These are phyloP conservation scores for Daldinia eschscholtzii DNA, from an alignment of 2,329 filamentous ascomycete species.

Conservation along the genomic window DNA sequence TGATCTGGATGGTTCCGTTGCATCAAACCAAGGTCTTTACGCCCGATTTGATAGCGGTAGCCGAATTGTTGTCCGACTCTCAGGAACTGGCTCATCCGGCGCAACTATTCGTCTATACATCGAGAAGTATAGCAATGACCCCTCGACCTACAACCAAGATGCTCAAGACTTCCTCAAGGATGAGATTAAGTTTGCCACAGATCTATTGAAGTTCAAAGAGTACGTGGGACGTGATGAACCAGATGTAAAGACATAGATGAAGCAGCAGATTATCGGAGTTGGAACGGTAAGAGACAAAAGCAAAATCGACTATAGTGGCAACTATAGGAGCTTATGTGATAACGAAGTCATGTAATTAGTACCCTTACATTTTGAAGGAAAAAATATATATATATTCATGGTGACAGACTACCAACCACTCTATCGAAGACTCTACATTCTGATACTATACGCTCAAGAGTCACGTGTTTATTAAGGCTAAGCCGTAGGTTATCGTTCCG, in stretches of 20 bases:
- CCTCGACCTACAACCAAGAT: conserved; percentile 81
- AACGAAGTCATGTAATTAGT: background rate
- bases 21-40: conserved; percentile 95
- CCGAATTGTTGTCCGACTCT: conserved; percentile 93
- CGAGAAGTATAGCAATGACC: conserved; percentile 91
- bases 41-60: conserved; percentile 95
- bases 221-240: conserved; percentile 92
- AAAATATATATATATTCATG: background rate
- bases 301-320: background rate
- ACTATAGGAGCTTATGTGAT: background rate
- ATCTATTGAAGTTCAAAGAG: conserved; percentile 92
- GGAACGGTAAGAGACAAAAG: background rate
- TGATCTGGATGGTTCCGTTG: conserved; percentile 96
- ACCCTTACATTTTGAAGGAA: background rate
- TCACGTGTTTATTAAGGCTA: too few relatives aligned
- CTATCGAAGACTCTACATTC: background rate
- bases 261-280: background rate
- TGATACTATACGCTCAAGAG: too few relatives aligned
- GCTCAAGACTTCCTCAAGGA: conserved; percentile 95
- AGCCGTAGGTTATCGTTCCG: too few relatives aligned
- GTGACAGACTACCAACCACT: background rate
- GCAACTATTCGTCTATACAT: conserved; percentile 98
- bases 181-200: conserved; percentile 86
- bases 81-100: conserved; percentile 93
- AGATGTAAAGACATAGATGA: conserved; percentile 90